Percentiles rank a stretch among this genome's conserved stretches.
phyloP scores from a whole-genome alignment of 257 asterid species.

The Solanum sparsipilum region DNA sequence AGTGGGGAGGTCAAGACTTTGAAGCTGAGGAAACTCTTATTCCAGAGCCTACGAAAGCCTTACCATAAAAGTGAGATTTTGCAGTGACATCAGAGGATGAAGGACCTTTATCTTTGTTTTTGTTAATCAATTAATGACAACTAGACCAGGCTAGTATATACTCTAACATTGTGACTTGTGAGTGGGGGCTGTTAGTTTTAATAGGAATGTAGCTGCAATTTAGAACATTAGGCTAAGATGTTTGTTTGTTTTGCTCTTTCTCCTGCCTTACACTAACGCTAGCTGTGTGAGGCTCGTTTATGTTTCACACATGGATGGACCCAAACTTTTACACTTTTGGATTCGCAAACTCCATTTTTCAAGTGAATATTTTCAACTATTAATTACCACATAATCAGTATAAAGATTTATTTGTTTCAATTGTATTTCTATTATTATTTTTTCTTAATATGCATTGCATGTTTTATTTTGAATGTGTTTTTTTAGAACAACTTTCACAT shows the following conservation, averaged over 20 bases:
- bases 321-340: neutral
- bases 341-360: neutral
- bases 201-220: neutral
- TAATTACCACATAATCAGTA: too few species aligned
- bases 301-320: neutral
- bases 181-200: neutral
- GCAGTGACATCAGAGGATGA: neutral
- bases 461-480: too few species aligned
- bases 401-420: too few species aligned
- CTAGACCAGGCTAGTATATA: neutral
- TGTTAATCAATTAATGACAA: neutral
- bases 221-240: neutral
- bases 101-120: neutral
- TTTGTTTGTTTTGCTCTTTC: neutral
- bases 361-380: too few species aligned
- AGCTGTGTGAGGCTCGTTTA: neutral
- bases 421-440: too few species aligned
- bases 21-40: neutral
- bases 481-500: too few species aligned
- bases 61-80: neutral
- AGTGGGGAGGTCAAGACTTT: slow-evolving; percentile 54
- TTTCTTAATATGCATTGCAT: too few species aligned
- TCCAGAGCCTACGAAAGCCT: neutral
- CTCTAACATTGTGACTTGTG: neutral
- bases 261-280: neutral